Evolutionary conservation across 306 rosid genomes (phyloP), one percentile per base, ranked within the genome.

Genomic region (Sechiopsis laciniata): DNA sequence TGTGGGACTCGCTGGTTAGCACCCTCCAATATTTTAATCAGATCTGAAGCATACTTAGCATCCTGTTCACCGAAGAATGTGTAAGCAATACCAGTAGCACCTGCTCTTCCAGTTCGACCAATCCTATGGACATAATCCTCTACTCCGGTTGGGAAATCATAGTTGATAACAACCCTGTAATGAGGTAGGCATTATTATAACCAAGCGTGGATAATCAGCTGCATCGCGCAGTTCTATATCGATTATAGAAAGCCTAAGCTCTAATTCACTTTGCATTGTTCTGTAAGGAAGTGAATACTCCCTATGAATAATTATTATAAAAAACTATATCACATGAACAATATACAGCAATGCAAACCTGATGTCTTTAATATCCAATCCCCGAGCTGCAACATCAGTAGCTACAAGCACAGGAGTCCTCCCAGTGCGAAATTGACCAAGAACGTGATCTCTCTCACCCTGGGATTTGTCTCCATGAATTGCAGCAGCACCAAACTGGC

Each of bases 91-190:
- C 99, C 99, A 69, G 95, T 91, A 68, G 99, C 99, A 58, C 99
- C 99, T 59, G 99, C 99, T 80, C 99, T 89, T 71, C 99, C 99
- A 11, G 99, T 95, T 78, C 99, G 89, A 77, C 99, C 99, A 82
- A 95, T 95, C 87, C 99, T 95, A 77, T 95, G 97, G 56, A 95
- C 99, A 88, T 95, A 95, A 78, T 95, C 99, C 86, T 95, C 99
- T 63, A 95, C 99, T 64, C 99, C 99, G 19, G 91, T 87, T 50
- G 99, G 99, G 80, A 95, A 95, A 83, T 95, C 99, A 60, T 86
- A 95, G 77, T 95, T 95, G 84, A 95, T 80, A 79, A 91, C 99
- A 75, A 91, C 97, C 88, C 99, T 95, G 85, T 50, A 65, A 80
- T 51, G 66, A 54, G 75, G 57, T 42, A 13, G 15, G n/a, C 5